Evolutionary conservation across 805 yeast genomes (phyloP).

Genomic region (Saccharomycopsis sp.): DNA sequence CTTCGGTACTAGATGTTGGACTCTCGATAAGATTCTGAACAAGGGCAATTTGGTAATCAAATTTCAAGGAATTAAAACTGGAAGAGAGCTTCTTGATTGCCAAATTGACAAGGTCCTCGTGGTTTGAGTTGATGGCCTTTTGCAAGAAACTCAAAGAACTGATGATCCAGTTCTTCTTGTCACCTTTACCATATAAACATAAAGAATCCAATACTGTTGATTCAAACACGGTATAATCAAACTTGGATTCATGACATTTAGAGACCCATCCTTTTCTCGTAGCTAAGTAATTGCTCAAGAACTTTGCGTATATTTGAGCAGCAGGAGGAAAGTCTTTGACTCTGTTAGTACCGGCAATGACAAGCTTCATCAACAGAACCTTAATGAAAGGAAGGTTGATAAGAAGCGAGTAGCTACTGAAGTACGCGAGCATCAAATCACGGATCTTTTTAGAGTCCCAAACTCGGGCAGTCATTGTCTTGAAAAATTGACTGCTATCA

Average conservation of each 20-base stretch:
- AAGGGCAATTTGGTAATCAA: conserved; percentile 50
- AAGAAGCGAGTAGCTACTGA: conserved; percentile 59
- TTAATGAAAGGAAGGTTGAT: conserved; percentile 52
- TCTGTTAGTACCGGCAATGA: conserved; percentile 34
- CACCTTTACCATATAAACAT: conserved; percentile 40
- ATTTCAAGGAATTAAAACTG: conserved; percentile 52
- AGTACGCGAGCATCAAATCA: conserved; percentile 51
- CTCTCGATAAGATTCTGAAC: conserved; percentile 53
- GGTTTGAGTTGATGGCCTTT: conserved; percentile 41
- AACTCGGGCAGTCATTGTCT: conserved; percentile 27
- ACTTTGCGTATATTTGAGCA: conserved; percentile 41
- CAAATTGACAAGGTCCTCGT: conserved; percentile 37
- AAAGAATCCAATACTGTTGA: conserved; percentile 49
- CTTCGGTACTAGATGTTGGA: conserved; percentile 37
- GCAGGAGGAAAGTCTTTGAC: conserved; percentile 37
- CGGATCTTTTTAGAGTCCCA: conserved; percentile 49
- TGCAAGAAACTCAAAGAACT: conserved; percentile 47
- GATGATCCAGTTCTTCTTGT: conserved; percentile 8
- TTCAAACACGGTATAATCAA: conserved; percentile 53
- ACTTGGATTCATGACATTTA: conserved; percentile 41
- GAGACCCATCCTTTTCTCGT: conserved; percentile 41
- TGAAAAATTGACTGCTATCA: conserved; percentile 43
- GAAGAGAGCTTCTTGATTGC: conserved; percentile 46
- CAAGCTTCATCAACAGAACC: conserved; percentile 38
- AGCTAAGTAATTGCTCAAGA: conserved; percentile 40